phyloP scores from a whole-genome alignment of 768 basidiomycete genomes.

The Termitomyces sp. region DNA sequence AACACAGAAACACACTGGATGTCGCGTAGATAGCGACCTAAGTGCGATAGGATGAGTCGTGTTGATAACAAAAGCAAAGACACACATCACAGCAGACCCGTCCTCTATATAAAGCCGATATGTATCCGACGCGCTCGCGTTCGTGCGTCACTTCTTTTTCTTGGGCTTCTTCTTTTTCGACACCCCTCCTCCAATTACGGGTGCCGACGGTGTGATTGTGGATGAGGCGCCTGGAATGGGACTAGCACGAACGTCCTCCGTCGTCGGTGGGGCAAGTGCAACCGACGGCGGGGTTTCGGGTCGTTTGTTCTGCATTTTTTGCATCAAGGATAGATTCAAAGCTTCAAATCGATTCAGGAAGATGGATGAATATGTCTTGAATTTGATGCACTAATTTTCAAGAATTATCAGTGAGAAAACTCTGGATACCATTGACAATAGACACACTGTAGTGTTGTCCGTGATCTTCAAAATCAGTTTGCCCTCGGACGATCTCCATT shows the following conservation, averaged over 20 bases:
- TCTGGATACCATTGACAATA: neutral
- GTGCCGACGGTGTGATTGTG: conserved; percentile 28
- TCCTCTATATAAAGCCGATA: neutral
- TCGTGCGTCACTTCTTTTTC: conserved; percentile 61
- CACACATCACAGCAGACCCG: conserved; percentile 11
- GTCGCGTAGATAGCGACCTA: conserved; percentile 10
- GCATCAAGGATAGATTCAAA: conserved; percentile 82
- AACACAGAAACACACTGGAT: neutral
- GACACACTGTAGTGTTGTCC: conserved; percentile 80
- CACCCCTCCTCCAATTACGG: conserved; percentile 49
- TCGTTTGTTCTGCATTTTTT: conserved; percentile 77
- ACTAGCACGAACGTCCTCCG: conserved; percentile 25
- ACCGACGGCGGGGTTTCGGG: conserved; percentile 31
- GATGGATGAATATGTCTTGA: conserved; percentile 92
- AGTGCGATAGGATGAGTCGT: conserved; percentile 3
- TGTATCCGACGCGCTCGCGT: neutral
- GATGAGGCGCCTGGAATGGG: conserved; percentile 32
- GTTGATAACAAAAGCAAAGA: conserved; percentile 6
- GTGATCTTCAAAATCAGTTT: conserved; percentile 93
- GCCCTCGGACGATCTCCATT: conserved; percentile 85
- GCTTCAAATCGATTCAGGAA: conserved; percentile 96
- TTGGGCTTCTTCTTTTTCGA: conserved; percentile 82
- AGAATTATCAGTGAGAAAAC: neutral
- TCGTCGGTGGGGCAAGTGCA: conserved; percentile 19
- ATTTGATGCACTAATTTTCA: conserved; percentile 80